A percentile compares a stretch with the other conserved stretches of the same genome.
These are phyloP conservation scores for Trichosporon faecale DNA, from an alignment of 1,284 basidiomycete genomes.

Conservation along the genomic window DNA sequence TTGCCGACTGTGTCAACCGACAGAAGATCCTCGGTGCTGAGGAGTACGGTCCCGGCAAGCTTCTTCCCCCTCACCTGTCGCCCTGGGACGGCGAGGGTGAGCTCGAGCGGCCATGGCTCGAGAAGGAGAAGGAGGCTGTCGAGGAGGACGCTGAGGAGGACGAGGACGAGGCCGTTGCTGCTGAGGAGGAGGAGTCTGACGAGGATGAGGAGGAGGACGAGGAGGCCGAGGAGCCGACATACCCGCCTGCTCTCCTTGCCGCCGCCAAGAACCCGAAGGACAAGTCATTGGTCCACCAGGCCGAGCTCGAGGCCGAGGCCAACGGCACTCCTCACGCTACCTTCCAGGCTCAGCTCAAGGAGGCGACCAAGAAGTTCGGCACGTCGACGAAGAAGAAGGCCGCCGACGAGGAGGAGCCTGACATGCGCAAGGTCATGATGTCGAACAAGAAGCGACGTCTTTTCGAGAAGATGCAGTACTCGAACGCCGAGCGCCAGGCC, in stretches of 20 bases:
- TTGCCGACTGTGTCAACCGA: conserved; percentile 92
- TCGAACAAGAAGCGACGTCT: conserved; percentile 94
- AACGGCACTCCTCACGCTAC: conserved; percentile 77
- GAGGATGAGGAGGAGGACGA: conserved; percentile 49
- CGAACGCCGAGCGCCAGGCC: conserved; percentile 70
- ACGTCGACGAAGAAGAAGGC: conserved; percentile 27
- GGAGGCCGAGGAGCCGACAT: conserved; percentile 48
- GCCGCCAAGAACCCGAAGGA: conserved; percentile 62
- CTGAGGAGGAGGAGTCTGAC: conserved; percentile 47
- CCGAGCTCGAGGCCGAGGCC: conserved; percentile 89
- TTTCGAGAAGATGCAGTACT: conserved; percentile 92
- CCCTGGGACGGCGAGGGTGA: conserved; percentile 83
- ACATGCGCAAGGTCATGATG: conserved; percentile 98
- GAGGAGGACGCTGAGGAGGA: conserved; percentile 49
- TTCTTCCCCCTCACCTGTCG: conserved; percentile 90
- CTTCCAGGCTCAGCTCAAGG: conserved; percentile 77
- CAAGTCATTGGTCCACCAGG: conserved; percentile 71
- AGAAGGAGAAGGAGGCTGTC: conserved; percentile 49
- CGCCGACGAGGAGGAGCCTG: conserved; percentile 59
- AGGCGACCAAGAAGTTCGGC: conserved; percentile 60
- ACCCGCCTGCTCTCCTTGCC: conserved; percentile 57
- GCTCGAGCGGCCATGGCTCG: conserved; percentile 58
- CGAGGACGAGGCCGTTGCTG: conserved; percentile 45
- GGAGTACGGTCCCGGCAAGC: conserved; percentile 78
- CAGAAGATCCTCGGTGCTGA: conserved; percentile 81